Conservation (phyloP, 805 yeast genomes). For the Lachancea nothofagi region DNA sequence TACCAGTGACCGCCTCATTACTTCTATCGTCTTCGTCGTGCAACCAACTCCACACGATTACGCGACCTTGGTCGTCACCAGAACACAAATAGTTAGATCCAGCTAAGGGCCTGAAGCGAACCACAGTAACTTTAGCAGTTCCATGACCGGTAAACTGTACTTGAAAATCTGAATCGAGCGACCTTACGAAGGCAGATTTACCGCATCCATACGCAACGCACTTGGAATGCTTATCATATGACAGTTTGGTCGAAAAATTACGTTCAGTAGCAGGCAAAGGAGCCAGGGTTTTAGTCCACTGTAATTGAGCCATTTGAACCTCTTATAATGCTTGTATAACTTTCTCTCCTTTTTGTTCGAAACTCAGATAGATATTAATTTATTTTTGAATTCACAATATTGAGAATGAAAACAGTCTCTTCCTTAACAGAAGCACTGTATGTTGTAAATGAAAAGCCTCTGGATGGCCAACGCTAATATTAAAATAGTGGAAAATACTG, state of each 20-base stretch:
- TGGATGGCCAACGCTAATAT: too few species aligned
- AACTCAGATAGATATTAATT: too few species aligned
- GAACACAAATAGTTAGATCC: constrained; percentile 87
- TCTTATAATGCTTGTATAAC: background rate
- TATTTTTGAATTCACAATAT: too few species aligned
- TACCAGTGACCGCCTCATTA: constrained; percentile 32
- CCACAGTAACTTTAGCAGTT: constrained; percentile 66
- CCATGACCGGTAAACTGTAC: constrained; percentile 71
- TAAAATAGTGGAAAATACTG: too few species aligned
- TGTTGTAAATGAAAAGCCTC: too few species aligned
- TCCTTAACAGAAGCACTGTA: too few species aligned
- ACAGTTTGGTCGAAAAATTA: constrained; percentile 57
- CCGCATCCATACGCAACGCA: constrained; percentile 79
- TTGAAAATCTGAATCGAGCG: constrained; percentile 48
- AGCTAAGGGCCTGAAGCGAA: constrained; percentile 64
- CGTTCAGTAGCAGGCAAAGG: constrained; percentile 81
- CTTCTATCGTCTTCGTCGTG: constrained; percentile 38
- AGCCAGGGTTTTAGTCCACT: constrained; percentile 43
- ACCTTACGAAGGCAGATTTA: constrained; percentile 68
- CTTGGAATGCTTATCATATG: constrained; percentile 65
- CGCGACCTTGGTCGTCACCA: constrained; percentile 87
- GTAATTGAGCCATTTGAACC: constrained; percentile 19
- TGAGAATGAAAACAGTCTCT: too few species aligned
- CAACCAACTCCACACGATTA: constrained; percentile 74
- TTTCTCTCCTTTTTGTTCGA: background rate